Evolutionary conservation across 768 basidiomycete species (phyloP), one percentile per base, ranked within the genome.

Genomic region (Mycena kentingensis): DNA sequence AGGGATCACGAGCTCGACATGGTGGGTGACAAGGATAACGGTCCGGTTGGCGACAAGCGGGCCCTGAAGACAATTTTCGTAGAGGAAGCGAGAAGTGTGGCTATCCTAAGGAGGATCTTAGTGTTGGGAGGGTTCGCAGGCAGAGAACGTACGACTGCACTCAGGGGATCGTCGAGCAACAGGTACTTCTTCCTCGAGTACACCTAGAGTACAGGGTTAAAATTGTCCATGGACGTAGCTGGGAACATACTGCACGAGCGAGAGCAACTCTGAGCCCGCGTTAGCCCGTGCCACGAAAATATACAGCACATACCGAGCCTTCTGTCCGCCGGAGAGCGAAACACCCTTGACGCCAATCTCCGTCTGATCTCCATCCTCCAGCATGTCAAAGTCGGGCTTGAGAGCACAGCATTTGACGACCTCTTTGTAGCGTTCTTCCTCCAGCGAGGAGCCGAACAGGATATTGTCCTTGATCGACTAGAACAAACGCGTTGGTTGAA

Each of bases 381-480:
- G 68, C 18, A 93, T 80, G 4, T 87, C 81, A 48, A 98, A 68
- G 72, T 98, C 96, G 0, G 88, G 81, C 26, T 65, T 70, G 47
- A 98, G 69, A 0, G 93, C 93, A 63, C 95, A 98, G 12, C 83
- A 87, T 44, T 91, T 85, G 16, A 95, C 65, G 22, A 93, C 90
- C 0, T 73, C 75, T 8, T 86, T 70, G 57, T 95, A 94, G 41
- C 90, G 74, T 51, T 84, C 81, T 54, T 88, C 82, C 41, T 89
- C 86, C 53, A 74, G 80, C 1, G 84, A 83, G 57, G 79, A 79
- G 0, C 88, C 89, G 64, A 93, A 93, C 8, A 90, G 69, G 61
- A 94, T 90, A 63, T 94, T 93, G 35, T 87, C 85, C 58, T 79
- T 83, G 66, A 93, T 89, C 0, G 88, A 85, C 39, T 84, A 6